Conservation (phyloP, 768 basidiomycete genomes). For the Goffeauzyma gilvescens region DNA sequence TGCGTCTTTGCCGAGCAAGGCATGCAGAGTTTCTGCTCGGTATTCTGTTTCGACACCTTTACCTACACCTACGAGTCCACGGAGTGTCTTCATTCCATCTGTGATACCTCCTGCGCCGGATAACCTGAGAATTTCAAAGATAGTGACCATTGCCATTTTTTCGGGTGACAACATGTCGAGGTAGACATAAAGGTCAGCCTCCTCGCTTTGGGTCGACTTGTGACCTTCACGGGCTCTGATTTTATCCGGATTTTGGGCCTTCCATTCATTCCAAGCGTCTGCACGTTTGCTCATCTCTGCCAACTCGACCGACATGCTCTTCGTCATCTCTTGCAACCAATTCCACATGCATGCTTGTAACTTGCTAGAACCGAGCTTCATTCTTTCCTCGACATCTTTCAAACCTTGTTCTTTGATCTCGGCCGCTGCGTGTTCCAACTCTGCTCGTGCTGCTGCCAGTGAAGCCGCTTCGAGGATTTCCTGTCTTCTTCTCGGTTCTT, state of each 20-base stretch:
- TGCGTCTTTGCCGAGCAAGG: constrained; percentile 23
- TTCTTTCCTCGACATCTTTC: constrained; percentile 9
- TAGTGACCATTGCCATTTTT: constrained; percentile 68
- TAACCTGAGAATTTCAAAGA: constrained; percentile 70
- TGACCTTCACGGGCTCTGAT: background rate
- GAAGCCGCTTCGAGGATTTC: constrained; percentile 22
- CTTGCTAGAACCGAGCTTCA: constrained; percentile 12
- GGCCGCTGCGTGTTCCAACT: constrained; percentile 20
- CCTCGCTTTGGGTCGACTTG: constrained; percentile 11
- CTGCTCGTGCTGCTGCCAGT: constrained; percentile 21
- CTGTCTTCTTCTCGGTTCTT: constrained; percentile 21
- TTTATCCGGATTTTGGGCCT: too few relatives aligned
- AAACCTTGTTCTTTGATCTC: constrained; percentile 3
- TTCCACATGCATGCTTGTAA: constrained; percentile 29
- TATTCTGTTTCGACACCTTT: constrained; percentile 77
- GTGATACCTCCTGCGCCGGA: constrained; percentile 50
- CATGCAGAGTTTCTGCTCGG: constrained; percentile 53
- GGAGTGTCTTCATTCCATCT: constrained; percentile 74
- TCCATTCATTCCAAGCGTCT: background rate
- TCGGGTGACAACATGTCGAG: constrained; percentile 54
- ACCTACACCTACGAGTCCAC: constrained; percentile 61
- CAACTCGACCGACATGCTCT: constrained; percentile 13
- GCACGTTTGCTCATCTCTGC: constrained; percentile 11
- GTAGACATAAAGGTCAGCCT: constrained; percentile 44
- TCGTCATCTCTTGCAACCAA: constrained; percentile 14